Percentiles rank a stretch among this genome's conserved stretches.
phyloP scores from a whole-genome alignment of 176 grass and related monocot species.

The Cenchrus purpureus region DNA sequence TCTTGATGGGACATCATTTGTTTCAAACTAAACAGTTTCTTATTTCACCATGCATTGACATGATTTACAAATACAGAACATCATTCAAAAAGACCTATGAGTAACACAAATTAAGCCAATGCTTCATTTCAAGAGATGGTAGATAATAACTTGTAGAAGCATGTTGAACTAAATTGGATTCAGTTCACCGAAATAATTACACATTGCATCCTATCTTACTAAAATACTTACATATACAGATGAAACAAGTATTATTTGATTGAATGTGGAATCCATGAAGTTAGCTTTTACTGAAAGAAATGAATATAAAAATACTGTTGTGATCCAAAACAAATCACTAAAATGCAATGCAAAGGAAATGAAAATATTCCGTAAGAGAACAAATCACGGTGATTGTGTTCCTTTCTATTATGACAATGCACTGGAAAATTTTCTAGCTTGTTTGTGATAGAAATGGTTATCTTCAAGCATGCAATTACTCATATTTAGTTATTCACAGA shows the following conservation, averaged over 20 bases:
- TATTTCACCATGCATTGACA: neutral
- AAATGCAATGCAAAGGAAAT: neutral
- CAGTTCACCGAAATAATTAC: neutral
- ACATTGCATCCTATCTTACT: neutral
- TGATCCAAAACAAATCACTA: neutral
- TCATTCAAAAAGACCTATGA: neutral
- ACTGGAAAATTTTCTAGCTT: neutral
- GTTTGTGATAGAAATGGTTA: neutral
- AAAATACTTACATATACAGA: neutral
- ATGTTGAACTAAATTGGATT: conserved; percentile 2
- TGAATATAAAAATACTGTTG: neutral
- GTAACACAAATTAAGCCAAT: neutral
- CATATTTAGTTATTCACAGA: neutral
- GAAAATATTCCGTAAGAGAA: neutral
- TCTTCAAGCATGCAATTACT: neutral
- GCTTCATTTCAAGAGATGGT: neutral
- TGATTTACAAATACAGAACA: neutral
- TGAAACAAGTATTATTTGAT: neutral
- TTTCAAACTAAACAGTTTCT: conserved; percentile 16
- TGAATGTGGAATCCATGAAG: neutral
- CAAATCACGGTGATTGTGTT: neutral
- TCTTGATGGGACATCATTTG: neutral
- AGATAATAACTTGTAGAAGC: neutral
- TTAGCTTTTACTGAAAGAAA: neutral
- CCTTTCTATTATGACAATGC: neutral